phyloP scores from a whole-genome alignment of 2,329 filamentous ascomycete species.

The Nannizziopsis barbatae region DNA sequence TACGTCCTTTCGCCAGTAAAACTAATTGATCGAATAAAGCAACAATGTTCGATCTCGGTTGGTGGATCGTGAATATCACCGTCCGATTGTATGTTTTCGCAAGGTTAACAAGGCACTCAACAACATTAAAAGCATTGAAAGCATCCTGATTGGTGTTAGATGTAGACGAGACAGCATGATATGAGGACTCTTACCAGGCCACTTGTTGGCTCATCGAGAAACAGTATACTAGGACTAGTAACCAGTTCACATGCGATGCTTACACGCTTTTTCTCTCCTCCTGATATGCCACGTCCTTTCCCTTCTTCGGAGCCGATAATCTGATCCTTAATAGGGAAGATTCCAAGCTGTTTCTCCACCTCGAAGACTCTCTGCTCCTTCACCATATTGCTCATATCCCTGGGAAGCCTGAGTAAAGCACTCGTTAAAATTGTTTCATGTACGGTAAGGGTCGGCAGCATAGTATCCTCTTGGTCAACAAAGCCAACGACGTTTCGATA shows the following conservation, averaged over 20 bases:
- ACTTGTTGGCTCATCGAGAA: conserved; percentile 93
- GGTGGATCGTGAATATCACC: conserved; percentile 96
- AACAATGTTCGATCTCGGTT: conserved; percentile 95
- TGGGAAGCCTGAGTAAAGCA: conserved; percentile 79
- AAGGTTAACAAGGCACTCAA: conserved; percentile 87
- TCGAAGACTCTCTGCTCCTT: conserved; percentile 88
- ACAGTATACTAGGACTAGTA: conserved; percentile 91
- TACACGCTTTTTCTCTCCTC: conserved; percentile 89
- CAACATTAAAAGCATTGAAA: conserved; percentile 95
- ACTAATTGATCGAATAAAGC: conserved; percentile 92
- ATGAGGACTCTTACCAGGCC: conserved; percentile 67
- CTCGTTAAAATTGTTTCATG: conserved; percentile 97
- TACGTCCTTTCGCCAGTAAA: conserved; percentile 74
- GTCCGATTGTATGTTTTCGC: conserved; percentile 96
- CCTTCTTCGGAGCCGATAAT: conserved; percentile 94
- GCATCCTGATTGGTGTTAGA: conserved; percentile 48
- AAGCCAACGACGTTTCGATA: conserved; percentile 92
- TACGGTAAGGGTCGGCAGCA: conserved; percentile 89
- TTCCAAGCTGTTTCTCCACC: conserved; percentile 91
- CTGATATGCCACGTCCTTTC: conserved; percentile 86
- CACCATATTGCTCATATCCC: conserved; percentile 73
- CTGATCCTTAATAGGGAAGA: conserved; percentile 86
- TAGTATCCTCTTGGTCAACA: conserved; percentile 95
- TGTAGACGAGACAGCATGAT: conserved; percentile 36
- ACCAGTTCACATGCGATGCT: conserved; percentile 96